Evolutionary conservation across 805 yeast species (phyloP).

Genomic region (Ogataea salicorniae): DNA sequence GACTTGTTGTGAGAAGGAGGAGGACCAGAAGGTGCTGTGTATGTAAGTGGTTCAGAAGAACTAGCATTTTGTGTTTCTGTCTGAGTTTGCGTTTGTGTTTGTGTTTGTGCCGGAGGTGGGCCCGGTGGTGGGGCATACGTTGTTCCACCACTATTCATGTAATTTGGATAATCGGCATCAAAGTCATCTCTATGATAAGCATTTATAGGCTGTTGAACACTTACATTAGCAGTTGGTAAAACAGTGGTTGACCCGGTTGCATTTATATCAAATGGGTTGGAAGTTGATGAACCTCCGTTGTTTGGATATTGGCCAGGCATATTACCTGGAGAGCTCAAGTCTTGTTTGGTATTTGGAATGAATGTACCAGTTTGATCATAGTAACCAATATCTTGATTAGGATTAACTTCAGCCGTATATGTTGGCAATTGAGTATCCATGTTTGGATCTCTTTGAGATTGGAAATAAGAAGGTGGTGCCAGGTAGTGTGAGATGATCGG

Average conservation of each 20-base stretch:
- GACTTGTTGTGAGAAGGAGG: constrained; percentile 14
- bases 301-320: background rate
- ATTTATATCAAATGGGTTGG: constrained; percentile 10
- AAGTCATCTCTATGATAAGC: constrained; percentile 10
- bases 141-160: background rate
- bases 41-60: constrained; percentile 3
- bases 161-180: constrained; percentile 12
- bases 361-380: constrained; percentile 61
- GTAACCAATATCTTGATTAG: constrained; percentile 66
- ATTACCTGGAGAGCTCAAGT: background rate
- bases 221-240: background rate
- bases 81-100: background rate
- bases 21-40: constrained; percentile 20
- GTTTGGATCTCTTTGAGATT: constrained; percentile 48
- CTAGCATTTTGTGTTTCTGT: background rate
- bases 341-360: constrained; percentile 20
- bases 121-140: background rate
- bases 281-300: background rate
- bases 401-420: constrained; percentile 61
- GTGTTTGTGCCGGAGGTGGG: constrained; percentile 1
- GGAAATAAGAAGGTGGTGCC: constrained; percentile 67
- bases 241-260: constrained; percentile 8
- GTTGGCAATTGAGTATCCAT: constrained; percentile 57
- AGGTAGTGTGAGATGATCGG: constrained; percentile 58
- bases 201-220: background rate